Base-by-base conservation (phyloP, 306 rosid species). In the Lagenaria siceraria region DNA sequence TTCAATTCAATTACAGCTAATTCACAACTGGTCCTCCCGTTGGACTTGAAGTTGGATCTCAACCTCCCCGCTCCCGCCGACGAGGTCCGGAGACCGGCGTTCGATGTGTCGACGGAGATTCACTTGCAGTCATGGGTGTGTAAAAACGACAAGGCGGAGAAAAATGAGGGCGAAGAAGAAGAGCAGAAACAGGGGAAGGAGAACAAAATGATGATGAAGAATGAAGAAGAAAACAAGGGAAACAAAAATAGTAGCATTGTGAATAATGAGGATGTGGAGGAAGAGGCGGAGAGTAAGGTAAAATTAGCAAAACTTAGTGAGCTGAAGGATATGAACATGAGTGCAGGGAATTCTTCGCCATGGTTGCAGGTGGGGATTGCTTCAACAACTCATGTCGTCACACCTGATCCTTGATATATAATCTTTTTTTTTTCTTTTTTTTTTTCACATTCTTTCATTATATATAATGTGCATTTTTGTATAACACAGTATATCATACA, bases 331-430 rank as follows among this genome's bases (percentile, higher is more conserved):
- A 89, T 87, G 25, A 90, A 72, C 66, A 78, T 69, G 51, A 85
- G 84, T 85, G 93, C 91, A 56, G 87, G 83, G 80, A 46, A 46
- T 43, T 88, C 93, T 74, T 89, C 97, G 6, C 89, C 92, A 54
- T 95, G 99, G 99, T 84, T 95, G 87, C 97, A 95, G 79, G 92
- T 95, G 59, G 99, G 97, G 77, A 87, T 95, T 36, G 91, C 96
- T 83, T 85, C 97, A 82, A 82, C 92, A 27, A 84, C 88, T 52
- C 90, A 90, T 77, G 87, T 87, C 22, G 88, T 88, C 22, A 88
- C 83, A 35, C 80, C 84, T 79, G 89, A 87, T 76, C 84, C 87
- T 13, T 86, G 75, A 40, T 40, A 40, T 9, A 40, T 9, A 40
- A 40, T 9, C 10, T 40, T 40, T 9, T 40, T 9, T 40, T 87